Base-by-base conservation (phyloP, 2,329 filamentous ascomycete species). In the Hirsutella minnesotensis region DNA sequence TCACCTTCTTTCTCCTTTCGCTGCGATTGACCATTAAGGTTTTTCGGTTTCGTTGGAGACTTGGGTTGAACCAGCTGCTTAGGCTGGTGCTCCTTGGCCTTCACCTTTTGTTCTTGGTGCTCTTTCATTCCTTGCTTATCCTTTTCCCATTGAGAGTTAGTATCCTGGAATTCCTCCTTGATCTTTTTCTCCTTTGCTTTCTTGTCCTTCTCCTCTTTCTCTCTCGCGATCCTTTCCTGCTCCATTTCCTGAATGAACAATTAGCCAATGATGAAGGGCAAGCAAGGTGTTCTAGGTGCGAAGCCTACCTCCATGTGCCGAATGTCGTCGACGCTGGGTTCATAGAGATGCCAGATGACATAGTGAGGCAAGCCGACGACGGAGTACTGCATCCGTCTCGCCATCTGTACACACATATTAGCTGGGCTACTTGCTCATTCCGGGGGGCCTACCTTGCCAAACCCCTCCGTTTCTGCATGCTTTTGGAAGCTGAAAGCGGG, bases 281-380 rank as follows among this genome's bases (percentile, higher is more conserved):
- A 24, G 3, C n/a, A n/a, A 18, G 16, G 20, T 9, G n/a, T 7
- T 7, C 8, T 9, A 4, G 10, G 9, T 19, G 4, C 34, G 2
- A 7, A 12, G 56, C 67, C 46, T 62, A 81, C 79, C 69, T 89
- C 90, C 92, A 98, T 98, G 57, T 96, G 92, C 46, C 85, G 81
- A 49, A 96, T 86, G 56, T 98, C 92, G 56, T 98, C 92, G 15
- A 95, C 86, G 55, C 87, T 95, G n/a, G 92, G 92, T 64, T 98
- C 92, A 68, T 98, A 98, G 56, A 98, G 72, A 80, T 98, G 92
- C 92, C 92, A 98, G 51, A 98, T 95, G 1, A 88, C 95, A 63
- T 98, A 98, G 60, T 98, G 92, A 7, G 92, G 92, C 38, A 98
- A 73, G 27, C 92, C 92, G 45, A 98, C 84, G 16, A 98, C 92